Evolutionary conservation across 305 asterid genomes (phyloP), one percentile per base, ranked within the genome.

Genomic region (Fraxinus latifolia): DNA sequence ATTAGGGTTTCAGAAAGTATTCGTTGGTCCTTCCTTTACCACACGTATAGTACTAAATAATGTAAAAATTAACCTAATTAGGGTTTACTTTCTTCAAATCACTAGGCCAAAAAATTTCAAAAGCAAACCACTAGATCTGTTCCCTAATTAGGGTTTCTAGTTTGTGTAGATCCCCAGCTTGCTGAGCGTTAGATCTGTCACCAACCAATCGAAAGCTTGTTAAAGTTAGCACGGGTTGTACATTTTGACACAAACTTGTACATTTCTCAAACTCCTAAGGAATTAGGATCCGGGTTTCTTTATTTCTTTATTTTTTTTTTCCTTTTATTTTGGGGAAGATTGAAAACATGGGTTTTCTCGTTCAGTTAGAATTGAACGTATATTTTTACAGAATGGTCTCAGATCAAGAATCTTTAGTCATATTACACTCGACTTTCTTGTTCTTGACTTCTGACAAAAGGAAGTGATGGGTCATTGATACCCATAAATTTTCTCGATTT

Each of bases 391-490:
- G 72, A 90, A 86, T 84, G 72, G 78, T 80, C 86, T 86, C 55
- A 77, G 83, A 82, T 60, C 82, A 87, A 88, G 90, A 88, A 90
- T 90, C 91, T 93, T 90, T 89, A 82, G 84, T 88, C 92, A 88
- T 90, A 91, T 90, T 93, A 89, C 71, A 83, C 87, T 88, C 60
- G 91, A 89, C 89, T 88, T 87, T 84, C 89, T 89, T 82, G 83
- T 85, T 90, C 89, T 88, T 84, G 84, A 87, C 83, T 82, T 74
- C 79, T 87, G 90, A 88, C 87, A 81, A 78, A 85, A 87, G 82
- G 86, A 77, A 77, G 84, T 72, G 76, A 79, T 78, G 58, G 79
- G 77, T 78, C 78, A 77, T 44, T 29, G 23, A 53, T 65, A 44
- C 80, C 70, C 11, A 29, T 27, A 12, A 6, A 44, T 73, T 71